Conservation (phyloP, 257 asterid genomes). For the Solanum gandarillasii region DNA sequence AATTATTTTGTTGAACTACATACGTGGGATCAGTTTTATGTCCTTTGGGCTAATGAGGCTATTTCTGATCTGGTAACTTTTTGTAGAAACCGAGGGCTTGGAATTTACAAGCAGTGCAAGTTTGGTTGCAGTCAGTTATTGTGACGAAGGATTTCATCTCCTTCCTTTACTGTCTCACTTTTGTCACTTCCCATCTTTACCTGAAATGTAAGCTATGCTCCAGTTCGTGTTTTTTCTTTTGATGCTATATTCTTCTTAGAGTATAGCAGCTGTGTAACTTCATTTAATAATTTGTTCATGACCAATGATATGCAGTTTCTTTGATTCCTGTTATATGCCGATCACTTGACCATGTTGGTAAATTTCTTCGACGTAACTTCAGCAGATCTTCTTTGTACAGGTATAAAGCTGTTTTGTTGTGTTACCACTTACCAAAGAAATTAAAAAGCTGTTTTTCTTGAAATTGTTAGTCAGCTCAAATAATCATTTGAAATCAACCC, state of each 20-base stretch:
- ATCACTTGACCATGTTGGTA: slow-evolving; percentile 68
- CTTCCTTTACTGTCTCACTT: slow-evolving; percentile 73
- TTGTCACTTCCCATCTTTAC: slow-evolving; percentile 64
- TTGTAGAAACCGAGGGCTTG: slow-evolving; percentile 94
- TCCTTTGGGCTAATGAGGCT: not conserved
- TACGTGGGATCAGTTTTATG: not conserved
- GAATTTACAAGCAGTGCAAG: slow-evolving; percentile 81
- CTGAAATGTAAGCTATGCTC: slow-evolving; percentile 59
- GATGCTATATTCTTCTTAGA: not conserved
- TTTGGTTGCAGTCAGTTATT: slow-evolving; percentile 74
- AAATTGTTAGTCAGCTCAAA: not conserved
- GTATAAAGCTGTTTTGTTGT: slow-evolving; percentile 13
- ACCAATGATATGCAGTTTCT: slow-evolving; percentile 53
- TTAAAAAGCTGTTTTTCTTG: not conserved
- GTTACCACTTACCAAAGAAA: not conserved
- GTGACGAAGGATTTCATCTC: slow-evolving; percentile 76
- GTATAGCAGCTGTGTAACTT: not conserved
- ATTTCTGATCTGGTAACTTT: not conserved
- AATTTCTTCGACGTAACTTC: slow-evolving; percentile 80
- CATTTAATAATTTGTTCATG: not conserved
- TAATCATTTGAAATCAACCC: not conserved
- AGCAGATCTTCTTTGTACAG: slow-evolving; percentile 78
- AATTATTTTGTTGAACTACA: not conserved
- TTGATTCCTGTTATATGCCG: slow-evolving; percentile 75
- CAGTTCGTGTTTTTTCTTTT: not conserved